Base-by-base conservation (phyloP, 2,329 filamentous ascomycete species). In the Tolypocladium endophyticum region DNA sequence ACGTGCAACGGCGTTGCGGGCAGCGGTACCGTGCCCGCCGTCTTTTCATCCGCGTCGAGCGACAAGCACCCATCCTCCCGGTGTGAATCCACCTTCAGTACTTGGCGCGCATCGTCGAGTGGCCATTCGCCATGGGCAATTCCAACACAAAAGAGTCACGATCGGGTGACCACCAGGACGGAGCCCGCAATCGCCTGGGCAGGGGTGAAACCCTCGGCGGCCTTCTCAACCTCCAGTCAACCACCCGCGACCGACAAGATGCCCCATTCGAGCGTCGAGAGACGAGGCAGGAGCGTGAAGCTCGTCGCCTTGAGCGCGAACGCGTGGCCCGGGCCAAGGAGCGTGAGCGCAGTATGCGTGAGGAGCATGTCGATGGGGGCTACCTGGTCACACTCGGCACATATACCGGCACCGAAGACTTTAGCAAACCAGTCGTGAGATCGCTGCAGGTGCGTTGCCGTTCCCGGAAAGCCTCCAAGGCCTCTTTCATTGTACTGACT, bases 281-380 rank as follows among this genome's bases (percentile, higher is more conserved):
- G 76, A 97, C 92, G 9, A 92, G 88, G 70, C 90, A 93, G 66
- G 94, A 97, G 75, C 84, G 91, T 50, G 94, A 99, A 72, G 91
- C 91, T 25, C 83, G 93, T 63, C 89, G 87, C 63, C 76, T 91
- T 59, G 93, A 97, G 72, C 88, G 86, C 68, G 93, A 97, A 72
- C 86, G 90, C 54, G 78, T 82, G 20, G 81, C 84, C 43, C 82
- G 94, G 60, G 75, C 88, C 52, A 91, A 91, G 72, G 94, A 99
- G 72, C 85, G 94, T 55, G 92, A 96, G 73, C 83, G 89, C 64
- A 99, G 94, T 70, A 86, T 97, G 77, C 86, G 81, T 64, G 92
- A 97, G 67, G 94, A 99, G 71, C 86, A 92, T 72, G 89, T 97
- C 3, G 94, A 99, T 73, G 94, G 94, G 25, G 94, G 94, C 28